Evolutionary conservation across 345 rosid genomes (phyloP), one percentile per base, ranked within the genome.

Genomic region (Arabidopsis suecica): DNA sequence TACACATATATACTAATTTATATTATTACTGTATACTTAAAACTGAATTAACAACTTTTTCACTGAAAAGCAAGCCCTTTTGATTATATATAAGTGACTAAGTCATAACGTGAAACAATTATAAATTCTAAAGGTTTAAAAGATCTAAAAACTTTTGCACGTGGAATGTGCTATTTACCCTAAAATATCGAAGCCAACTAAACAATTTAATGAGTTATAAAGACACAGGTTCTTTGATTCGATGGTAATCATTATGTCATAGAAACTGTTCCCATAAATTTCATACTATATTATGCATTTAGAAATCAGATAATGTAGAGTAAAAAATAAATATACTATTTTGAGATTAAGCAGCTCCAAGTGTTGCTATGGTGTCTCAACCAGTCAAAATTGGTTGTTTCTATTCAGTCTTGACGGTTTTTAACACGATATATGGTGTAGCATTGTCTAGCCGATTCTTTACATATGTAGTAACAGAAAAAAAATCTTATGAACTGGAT

Each of bases 131-230:
- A 65, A 48, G 61, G 74, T 20, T 54, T 50, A 61, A 72, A 78
- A 72, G 69, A 78, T 59, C 58, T 72, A 67, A 1, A 55, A 61
- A 59, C 57, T 60, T 78, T 66, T 66, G 77, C 81, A 78, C 81
- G 81, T 78, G 81, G 69, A 44, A 60, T 61, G 60, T 61, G 78
- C 5, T 60, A 36, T 60, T 61, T 67, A 53, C 58, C 65, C 37
- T 67, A 42, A 53, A 60, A 61, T 72, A 72, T 73, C 12, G 64
- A 60, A 61, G 58, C 73, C 61, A 66, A 61, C 50, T 67, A 72
- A 78, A 72, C 16, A 64, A 77, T 32, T 56, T 61, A 42, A 71
- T 16, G 60, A 78, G 36, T 66, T 56, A 38, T 41, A 41, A 64
- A 76, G 41, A 69, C 30, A 72, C 57, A 65, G 11, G 49, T 42